Evolutionary conservation across 2,329 filamentous ascomycete genomes (phyloP).

Genomic region (Ophiostoma montium): DNA sequence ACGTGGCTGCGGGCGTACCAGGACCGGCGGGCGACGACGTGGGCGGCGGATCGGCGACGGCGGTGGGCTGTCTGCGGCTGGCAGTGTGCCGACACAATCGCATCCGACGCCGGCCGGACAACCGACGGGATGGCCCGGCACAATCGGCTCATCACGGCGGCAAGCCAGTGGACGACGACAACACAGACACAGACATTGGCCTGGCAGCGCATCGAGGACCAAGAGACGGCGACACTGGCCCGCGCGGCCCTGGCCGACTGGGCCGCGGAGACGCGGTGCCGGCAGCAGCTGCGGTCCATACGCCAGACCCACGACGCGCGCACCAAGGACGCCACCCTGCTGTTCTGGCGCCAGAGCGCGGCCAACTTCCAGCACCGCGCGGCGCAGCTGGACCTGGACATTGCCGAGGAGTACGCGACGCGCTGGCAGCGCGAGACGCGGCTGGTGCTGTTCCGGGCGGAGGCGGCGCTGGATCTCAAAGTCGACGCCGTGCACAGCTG

Average conservation of each 20-base stretch:
- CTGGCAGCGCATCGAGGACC: conserved; percentile 6
- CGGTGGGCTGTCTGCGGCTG: conserved; percentile 12
- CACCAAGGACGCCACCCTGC: background rate
- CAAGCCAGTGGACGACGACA: conserved; percentile 8
- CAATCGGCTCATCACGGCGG: conserved; percentile 10
- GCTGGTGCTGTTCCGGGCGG: conserved; percentile 13
- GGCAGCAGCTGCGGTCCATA: conserved; percentile 4
- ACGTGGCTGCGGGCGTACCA: conserved; percentile 21
- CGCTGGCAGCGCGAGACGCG: conserved; percentile 18
- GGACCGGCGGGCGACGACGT: conserved; percentile 14
- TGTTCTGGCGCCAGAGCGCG: conserved; percentile 2
- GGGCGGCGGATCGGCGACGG: conserved; percentile 6
- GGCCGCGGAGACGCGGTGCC: conserved; percentile 4
- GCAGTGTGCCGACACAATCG: conserved; percentile 10
- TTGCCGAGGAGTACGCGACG: conserved; percentile 13
- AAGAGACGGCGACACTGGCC: conserved; percentile 7
- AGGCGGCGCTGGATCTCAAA: conserved; percentile 12
- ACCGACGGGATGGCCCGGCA: conserved; percentile 12
- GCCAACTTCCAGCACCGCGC: background rate
- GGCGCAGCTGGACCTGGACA: conserved; percentile 3
- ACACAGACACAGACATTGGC: conserved; percentile 3
- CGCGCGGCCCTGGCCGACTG: conserved; percentile 10
- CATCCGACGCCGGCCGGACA: conserved; percentile 5
- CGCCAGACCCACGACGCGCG: background rate
- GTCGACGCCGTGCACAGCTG: conserved; percentile 15